Base-by-base conservation (phyloP, 441 rosid genomes). In the Populus trichocarpa region DNA sequence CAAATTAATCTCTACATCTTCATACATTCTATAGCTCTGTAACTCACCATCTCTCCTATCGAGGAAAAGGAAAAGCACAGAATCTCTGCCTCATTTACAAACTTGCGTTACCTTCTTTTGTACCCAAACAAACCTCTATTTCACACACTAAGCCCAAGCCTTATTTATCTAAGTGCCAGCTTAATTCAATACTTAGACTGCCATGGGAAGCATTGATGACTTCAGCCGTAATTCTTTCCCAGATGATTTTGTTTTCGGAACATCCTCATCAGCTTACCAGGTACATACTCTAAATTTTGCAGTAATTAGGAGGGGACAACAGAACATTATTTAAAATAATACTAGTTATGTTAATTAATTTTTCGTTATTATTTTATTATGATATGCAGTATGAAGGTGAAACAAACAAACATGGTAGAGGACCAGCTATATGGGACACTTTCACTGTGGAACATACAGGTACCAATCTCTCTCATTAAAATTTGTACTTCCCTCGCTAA, bases 381-480 rank as follows among this genome's bases (percentile, higher is more conserved):
- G 33, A 5, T 33, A 14, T 16, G 16, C 40, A 68, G 71, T 12
- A 16, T 4, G 71, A 68, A 68, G 71, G 71, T 2, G 71, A 33
- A 13, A 6, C 71, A 18, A 33, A 16, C 35, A 68, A 12, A 30
- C 22, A 68, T 16, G 71, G 71, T 35, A 68, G 71, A 35, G 35
- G 71, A 30, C 71, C 71, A 33, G 20, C 40, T 8, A 68, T 33
- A 33, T 68, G 71, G 71, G 71, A 68, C 9, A 68, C 71, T 33
- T 68, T 68, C 46, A 33, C 40, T 20, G 22, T 18, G 35, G 22
- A 68, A 6, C n/a, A 32, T 68, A 33, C 46, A 68, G 71, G 71
- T 68, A 30, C 8, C 23, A 12, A 7, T 68, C 40, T 33, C 11
- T 32, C 20, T 4, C 33, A 5, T 32, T 32, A 5, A 32, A 32